These are phyloP conservation scores for Beauveria pseudobassiana DNA, from an alignment of 2,329 filamentous ascomycete species.

Conservation along the genomic window DNA sequence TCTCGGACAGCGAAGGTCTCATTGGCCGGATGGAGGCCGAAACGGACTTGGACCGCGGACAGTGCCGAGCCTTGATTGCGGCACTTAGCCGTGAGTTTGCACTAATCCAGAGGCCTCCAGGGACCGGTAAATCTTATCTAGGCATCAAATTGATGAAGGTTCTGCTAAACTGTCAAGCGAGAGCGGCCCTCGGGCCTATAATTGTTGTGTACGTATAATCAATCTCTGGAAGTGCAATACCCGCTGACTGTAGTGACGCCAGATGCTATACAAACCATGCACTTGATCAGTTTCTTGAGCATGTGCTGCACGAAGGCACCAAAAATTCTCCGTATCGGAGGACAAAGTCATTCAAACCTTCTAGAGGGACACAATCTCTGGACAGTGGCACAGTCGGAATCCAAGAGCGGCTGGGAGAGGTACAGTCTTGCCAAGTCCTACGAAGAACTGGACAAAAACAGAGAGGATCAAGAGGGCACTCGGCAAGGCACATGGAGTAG, in stretches of 20 bases:
- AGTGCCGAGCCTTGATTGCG: slow-evolving; percentile 43
- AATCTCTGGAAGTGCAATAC: slow-evolving; percentile 25
- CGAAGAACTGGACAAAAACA: not conserved
- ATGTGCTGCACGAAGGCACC: slow-evolving; percentile 40
- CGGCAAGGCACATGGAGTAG: not conserved
- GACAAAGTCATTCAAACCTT: slow-evolving; percentile 9
- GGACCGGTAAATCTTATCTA: slow-evolving; percentile 59
- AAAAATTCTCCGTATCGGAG: slow-evolving; percentile 51
- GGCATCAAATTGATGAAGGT: slow-evolving; percentile 50
- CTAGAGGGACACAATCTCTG: not conserved
- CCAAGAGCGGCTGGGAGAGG: not conserved
- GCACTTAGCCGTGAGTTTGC: slow-evolving; percentile 47
- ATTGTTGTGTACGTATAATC: slow-evolving; percentile 21
- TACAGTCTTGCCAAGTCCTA: not conserved
- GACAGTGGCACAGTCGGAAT: not conserved
- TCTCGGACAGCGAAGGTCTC: not conserved
- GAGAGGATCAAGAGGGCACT: not conserved
- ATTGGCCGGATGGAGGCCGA: not conserved
- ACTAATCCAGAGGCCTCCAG: slow-evolving; percentile 61
- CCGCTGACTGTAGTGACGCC: not conserved
- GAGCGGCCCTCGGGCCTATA: slow-evolving; percentile 37
- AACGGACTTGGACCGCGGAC: slow-evolving; percentile 44
- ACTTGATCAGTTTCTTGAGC: slow-evolving; percentile 48
- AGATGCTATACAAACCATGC: slow-evolving; percentile 36
- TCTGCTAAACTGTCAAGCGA: slow-evolving; percentile 35